Base-by-base conservation (phyloP, 192 early-diverging fungal species). In the Linnemannia elongata region DNA sequence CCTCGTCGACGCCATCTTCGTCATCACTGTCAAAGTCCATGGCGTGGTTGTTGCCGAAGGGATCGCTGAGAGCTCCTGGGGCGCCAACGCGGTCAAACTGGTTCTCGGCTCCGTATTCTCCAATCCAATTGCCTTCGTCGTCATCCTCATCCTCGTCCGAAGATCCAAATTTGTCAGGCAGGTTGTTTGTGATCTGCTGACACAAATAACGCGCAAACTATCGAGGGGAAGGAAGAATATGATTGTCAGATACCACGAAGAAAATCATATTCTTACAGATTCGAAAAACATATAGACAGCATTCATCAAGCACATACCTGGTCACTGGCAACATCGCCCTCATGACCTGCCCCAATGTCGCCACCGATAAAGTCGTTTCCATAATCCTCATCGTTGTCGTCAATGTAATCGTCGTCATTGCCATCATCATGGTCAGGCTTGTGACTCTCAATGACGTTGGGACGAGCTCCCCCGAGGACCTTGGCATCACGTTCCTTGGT, bases 181-280 rank as follows among this genome's bases (percentile, higher is more conserved):
- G 83, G 74, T 96, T 94, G 39, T 90, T 93, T 18, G 94, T 93
- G 36, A 96, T 91, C 60, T 95, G 92, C 70, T 95, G 94, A 80
- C 92, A 93, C 10, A 96, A 84, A 77, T 92, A 96, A 42, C 94
- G 77, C 3, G 95, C 94, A 89, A 95, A 94, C 94, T 96, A 85
- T 39, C 55, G 66, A 39, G 35, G 44, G 24, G 55, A 63, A 41
- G 22, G 41, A 66, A 57, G 15, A 18, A 22, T 52, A 47, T 47
- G 42, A 4, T 49, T 30, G 27, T 44, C 18, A 73, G 72, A 3
- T 6, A 45, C 42, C 12, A 9, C 8, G n/a, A 60, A 60, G 17
- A 60, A 8, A 4, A 10, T 27, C 27, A 66, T 13, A 66, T 66
- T 33, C 30, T 30, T n/a, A 33, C 24, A 33, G 33, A 1, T 3